Conservation (phyloP, 2,329 filamentous ascomycete genomes). For the Parastagonospora nodorum region DNA sequence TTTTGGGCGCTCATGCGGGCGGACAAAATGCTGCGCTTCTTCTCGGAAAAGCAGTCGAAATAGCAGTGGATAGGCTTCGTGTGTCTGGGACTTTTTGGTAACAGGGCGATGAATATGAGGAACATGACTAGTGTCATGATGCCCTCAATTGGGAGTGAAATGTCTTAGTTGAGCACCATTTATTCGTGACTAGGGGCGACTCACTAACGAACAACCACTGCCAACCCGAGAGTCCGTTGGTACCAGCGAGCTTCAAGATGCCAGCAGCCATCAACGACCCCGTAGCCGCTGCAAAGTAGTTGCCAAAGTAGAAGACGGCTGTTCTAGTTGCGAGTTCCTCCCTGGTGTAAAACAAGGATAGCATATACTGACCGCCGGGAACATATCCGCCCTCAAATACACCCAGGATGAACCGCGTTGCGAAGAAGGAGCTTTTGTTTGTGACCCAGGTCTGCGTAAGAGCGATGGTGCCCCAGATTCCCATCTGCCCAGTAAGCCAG, state of each 20-base stretch:
- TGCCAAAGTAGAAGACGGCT: conserved; percentile 50
- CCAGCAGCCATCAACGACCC: conserved; percentile 46
- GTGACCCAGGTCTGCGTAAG: conserved; percentile 71
- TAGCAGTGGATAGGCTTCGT: neutral
- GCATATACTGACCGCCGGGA: conserved; percentile 66
- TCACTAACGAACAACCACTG: conserved; percentile 46
- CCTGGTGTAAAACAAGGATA: conserved; percentile 70
- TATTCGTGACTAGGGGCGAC: conserved; percentile 40
- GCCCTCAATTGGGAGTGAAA: neutral
- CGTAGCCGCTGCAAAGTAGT: conserved; percentile 42
- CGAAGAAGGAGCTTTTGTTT: conserved; percentile 48
- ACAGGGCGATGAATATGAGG: neutral
- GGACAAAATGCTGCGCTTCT: neutral
- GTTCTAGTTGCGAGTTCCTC: conserved; percentile 47
- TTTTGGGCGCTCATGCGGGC: neutral
- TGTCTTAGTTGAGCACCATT: no score
- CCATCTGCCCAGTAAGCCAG: conserved; percentile 49
- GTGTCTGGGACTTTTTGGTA: neutral
- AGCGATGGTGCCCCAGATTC: conserved; percentile 49
- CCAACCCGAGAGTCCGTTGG: conserved; percentile 50
- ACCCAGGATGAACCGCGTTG: conserved; percentile 46
- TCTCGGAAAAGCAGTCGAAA: neutral
- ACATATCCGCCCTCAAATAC: conserved; percentile 58
- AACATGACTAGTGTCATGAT: neutral
- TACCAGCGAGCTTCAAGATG: conserved; percentile 48